Percentiles rank a stretch among this genome's conserved stretches.
Evolutionary conservation across 352 stramenopile species (phyloP).

Genomic region (Albugo laibachii): DNA sequence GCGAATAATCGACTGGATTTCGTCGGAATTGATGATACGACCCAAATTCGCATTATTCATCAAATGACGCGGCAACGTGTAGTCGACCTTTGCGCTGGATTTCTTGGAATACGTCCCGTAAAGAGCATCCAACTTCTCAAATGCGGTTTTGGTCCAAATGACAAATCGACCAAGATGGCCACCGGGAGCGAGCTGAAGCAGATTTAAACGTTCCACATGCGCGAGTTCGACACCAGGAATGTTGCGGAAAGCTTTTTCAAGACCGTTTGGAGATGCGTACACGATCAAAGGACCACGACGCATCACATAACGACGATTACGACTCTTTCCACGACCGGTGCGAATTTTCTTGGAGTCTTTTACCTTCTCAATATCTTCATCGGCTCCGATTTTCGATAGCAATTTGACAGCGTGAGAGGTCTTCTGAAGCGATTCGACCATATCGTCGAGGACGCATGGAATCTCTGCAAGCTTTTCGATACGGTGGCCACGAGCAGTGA

Average conservation of each 20-base stretch:
- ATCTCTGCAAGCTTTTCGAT: slow-evolving; percentile 96
- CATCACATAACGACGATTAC: slow-evolving; percentile 93
- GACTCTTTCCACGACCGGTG: slow-evolving; percentile 96
- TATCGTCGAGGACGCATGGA: slow-evolving; percentile 91
- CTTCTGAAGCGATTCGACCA: slow-evolving; percentile 87
- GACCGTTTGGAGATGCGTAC: slow-evolving; percentile 86
- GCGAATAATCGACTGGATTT: slow-evolving; percentile 94
- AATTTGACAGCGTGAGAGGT: slow-evolving; percentile 90
- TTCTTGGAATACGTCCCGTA: slow-evolving; percentile 90
- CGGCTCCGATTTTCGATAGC: slow-evolving; percentile 85
- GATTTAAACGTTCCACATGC: slow-evolving; percentile 94
- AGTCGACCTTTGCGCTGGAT: slow-evolving; percentile 80
- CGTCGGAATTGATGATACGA: slow-evolving; percentile 98
- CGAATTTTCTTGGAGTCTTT: slow-evolving; percentile 96
- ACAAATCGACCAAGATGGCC: slow-evolving; percentile 98
- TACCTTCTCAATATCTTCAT: slow-evolving; percentile 93
- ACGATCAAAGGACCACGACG: slow-evolving; percentile 93
- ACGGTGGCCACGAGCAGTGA: slow-evolving; percentile 95
- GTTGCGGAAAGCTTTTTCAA: slow-evolving; percentile 95
- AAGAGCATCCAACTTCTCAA: slow-evolving; percentile 92
- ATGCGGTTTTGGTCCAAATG: slow-evolving; percentile 96
- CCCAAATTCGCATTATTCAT: slow-evolving; percentile 98
- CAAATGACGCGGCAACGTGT: slow-evolving; percentile 83
- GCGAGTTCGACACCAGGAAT: slow-evolving; percentile 94
- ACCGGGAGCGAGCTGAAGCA: slow-evolving; percentile 94